These are phyloP conservation scores for Penicillium cinerascens DNA, from an alignment of 495 filamentous ascomycete genomes.

Conservation along the genomic window DNA sequence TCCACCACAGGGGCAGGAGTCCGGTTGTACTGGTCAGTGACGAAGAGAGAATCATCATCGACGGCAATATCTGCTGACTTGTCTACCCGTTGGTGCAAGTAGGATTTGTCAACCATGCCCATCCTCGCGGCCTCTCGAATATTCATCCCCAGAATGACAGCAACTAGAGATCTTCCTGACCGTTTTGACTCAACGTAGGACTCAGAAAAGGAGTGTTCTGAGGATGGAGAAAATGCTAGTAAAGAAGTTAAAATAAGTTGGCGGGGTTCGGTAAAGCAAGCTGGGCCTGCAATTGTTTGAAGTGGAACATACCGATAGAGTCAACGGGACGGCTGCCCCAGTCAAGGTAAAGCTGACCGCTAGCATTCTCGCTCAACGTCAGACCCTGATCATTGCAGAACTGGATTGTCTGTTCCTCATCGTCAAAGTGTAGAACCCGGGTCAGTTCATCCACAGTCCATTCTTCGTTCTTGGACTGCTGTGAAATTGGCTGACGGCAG, in stretches of 20 bases:
- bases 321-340: slow-evolving; percentile 44
- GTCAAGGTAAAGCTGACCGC: slow-evolving; percentile 51
- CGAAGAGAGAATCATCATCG: slow-evolving; percentile 42
- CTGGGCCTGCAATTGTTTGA: background rate
- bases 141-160: slow-evolving; percentile 50
- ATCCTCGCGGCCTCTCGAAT: slow-evolving; percentile 44
- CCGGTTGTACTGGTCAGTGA: slow-evolving; percentile 39
- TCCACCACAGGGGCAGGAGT: slow-evolving; percentile 13
- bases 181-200: slow-evolving; percentile 51
- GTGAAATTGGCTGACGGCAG: slow-evolving; percentile 52
- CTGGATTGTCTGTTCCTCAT: slow-evolving; percentile 61
- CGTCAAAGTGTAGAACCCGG: slow-evolving; percentile 67
- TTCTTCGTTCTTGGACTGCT: slow-evolving; percentile 68
- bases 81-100: slow-evolving; percentile 19
- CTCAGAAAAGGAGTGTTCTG: slow-evolving; percentile 50
- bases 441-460: slow-evolving; percentile 68
- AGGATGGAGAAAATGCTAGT: slow-evolving; percentile 40
- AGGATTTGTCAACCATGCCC: slow-evolving; percentile 42
- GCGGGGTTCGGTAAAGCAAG: background rate
- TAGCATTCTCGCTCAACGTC: slow-evolving; percentile 50
- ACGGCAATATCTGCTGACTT: slow-evolving; percentile 3
- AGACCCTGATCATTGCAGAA: slow-evolving; percentile 71
- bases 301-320: slow-evolving; percentile 39
- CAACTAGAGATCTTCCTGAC: slow-evolving; percentile 42
- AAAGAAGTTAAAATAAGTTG: background rate